Evolutionary conservation across 2,329 filamentous ascomycete genomes (phyloP), one percentile per base, ranked within the genome.

Genomic region (Talaromyces sp.): DNA sequence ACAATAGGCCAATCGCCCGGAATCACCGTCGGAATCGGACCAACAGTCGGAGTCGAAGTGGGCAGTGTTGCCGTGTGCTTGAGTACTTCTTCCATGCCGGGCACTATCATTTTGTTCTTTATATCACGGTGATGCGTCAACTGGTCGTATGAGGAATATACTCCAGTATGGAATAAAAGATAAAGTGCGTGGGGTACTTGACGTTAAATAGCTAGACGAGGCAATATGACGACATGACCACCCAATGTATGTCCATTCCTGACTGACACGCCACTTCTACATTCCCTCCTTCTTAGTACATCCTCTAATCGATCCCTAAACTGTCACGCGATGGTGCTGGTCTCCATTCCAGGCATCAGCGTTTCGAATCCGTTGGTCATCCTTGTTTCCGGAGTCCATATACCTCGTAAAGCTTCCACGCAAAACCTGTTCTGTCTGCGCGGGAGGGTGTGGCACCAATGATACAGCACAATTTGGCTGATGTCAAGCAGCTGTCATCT

Each of bases 11-110:
- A 63, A 31, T 66, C 65, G 2, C 72, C 75, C 5, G 79, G 79
- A 34, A 79, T 71, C 13, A 81, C 74, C 1, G 78, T 81, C 25
- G 79, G 79, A 63, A 81, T 72, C 5, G 79, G 79, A 29, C 70
- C 74, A 60, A 80, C 74, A 13, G 76, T 76, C 19, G 74, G 70
- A 10, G 74, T 74, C 38, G 70, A 64, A 45, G 69, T 47, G 53
- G 64, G 54, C 58, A 61, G 40, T 38, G 63, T 49, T 10, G 53
- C 40, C 34, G 62, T 67, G 27, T 67, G 65, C 43, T 67, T 67
- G 47, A 61, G 34, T 47, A 61, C 63, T n/a, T 29, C 49, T 61
- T 64, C 65, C 53, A 65, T 62, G 17, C n/a, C 45, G 25, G 63
- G 27, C 3, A 60, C 58, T 5, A 60, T 65, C 56, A 65, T 31